phyloP scores from a whole-genome alignment of 768 basidiomycete genomes.

The Mycena capillaripes region DNA sequence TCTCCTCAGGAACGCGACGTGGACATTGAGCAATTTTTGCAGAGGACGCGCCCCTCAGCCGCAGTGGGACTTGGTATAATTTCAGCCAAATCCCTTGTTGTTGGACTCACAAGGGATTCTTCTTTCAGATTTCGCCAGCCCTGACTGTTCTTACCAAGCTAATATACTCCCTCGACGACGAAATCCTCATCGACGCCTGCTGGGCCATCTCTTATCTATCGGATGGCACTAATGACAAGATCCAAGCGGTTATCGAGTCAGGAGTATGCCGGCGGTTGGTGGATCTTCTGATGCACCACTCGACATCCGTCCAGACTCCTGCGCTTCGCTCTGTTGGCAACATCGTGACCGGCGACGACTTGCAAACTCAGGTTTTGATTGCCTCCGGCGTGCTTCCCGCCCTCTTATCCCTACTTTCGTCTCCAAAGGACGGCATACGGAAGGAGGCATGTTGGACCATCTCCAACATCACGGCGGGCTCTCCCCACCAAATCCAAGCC shows the following conservation, averaged over 20 bases:
- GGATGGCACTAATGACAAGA: slow-evolving; percentile 99
- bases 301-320: slow-evolving; percentile 97
- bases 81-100: slow-evolving; percentile 13
- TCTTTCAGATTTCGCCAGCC: slow-evolving; percentile 90
- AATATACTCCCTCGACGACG: slow-evolving; percentile 98
- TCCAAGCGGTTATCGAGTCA: slow-evolving; percentile 98
- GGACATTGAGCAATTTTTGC: slow-evolving; percentile 99
- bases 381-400: slow-evolving; percentile 98
- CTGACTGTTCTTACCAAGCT: slow-evolving; percentile 95
- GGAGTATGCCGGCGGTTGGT: slow-evolving; percentile 98
- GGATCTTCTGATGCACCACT: slow-evolving; percentile 95
- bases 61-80: slow-evolving; percentile 92
- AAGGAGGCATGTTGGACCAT: slow-evolving; percentile 99
- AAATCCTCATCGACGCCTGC: slow-evolving; percentile 99
- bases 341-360: slow-evolving; percentile 98
- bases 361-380: slow-evolving; percentile 99
- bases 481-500: slow-evolving; percentile 95
- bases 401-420: slow-evolving; percentile 92
- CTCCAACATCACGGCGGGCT: slow-evolving; percentile 98
- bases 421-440: slow-evolving; percentile 98
- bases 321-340: slow-evolving; percentile 99
- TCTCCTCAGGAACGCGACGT: slow-evolving; percentile 98
- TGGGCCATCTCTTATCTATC: slow-evolving; percentile 99
- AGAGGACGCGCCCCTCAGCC: slow-evolving; percentile 98
- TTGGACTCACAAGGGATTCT: slow-evolving; percentile 10